phyloP scores from a whole-genome alignment of 1,284 basidiomycete genomes.

The Rhodotorula sp. region DNA sequence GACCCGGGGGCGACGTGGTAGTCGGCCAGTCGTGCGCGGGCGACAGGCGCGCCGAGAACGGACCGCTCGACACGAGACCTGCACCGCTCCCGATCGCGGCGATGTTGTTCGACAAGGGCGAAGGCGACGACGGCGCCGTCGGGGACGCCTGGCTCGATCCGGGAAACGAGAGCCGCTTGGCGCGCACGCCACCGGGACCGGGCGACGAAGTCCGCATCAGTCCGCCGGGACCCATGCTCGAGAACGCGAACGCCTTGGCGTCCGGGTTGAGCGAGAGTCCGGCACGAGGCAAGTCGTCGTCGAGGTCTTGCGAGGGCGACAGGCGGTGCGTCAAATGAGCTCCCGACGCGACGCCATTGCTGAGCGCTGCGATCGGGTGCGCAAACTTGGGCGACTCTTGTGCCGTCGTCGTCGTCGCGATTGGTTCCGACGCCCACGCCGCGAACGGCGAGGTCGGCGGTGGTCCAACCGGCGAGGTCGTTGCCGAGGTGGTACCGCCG shows the following conservation, averaged over 20 bases:
- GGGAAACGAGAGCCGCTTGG: background rate
- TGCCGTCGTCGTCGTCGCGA: background rate
- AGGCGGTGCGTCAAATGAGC: conserved; percentile 17
- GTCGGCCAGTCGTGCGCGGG: conserved; percentile 28
- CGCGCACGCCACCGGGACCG: conserved; percentile 4
- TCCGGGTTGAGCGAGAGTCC: conserved; percentile 68
- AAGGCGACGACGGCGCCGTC: background rate
- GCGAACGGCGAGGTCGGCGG: conserved; percentile 26
- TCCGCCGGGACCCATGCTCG: background rate
- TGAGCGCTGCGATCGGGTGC: background rate
- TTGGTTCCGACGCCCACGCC: conserved; percentile 22
- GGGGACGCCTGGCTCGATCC: background rate
- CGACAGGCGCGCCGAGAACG: conserved; percentile 23
- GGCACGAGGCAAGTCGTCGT: conserved; percentile 51
- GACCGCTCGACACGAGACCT: conserved; percentile 7
- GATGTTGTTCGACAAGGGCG: conserved; percentile 4
- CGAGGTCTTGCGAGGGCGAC: conserved; percentile 47
- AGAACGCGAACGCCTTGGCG: conserved; percentile 69
- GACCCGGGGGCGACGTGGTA: conserved; percentile 6
- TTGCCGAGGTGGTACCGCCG: conserved; percentile 4
- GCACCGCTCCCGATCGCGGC: conserved; percentile 6
- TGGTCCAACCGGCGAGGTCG: conserved; percentile 27
- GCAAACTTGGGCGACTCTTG: background rate
- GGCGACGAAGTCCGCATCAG: conserved; percentile 26
- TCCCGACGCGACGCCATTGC: conserved; percentile 2